Evolutionary conservation across 2,329 filamentous ascomycete genomes (phyloP).

Genomic region (Paecilomyces niveus): DNA sequence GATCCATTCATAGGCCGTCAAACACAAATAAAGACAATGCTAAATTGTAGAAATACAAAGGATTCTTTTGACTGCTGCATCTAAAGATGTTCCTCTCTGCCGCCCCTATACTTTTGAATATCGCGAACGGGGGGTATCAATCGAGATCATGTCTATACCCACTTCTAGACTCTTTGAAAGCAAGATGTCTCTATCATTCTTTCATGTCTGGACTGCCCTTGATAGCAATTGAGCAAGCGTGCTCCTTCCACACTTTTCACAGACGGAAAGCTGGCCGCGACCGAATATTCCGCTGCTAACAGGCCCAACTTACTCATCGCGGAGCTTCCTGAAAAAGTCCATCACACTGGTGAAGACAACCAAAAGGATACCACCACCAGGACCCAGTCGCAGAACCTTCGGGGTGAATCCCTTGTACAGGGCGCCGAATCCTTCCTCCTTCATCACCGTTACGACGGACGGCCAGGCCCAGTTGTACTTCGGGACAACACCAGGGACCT

Average conservation of each 20-base stretch:
- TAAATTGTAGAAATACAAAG: background rate
- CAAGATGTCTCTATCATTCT: background rate
- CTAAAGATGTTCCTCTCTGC: background rate
- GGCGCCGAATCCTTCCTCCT: conserved; percentile 85
- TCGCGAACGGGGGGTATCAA: background rate
- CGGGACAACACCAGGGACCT: conserved; percentile 68
- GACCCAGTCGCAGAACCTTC: conserved; percentile 76
- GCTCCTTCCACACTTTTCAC: too few relatives aligned
- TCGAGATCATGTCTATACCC: background rate
- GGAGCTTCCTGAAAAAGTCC: conserved; percentile 79
- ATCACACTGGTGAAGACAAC: conserved; percentile 45
- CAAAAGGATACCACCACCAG: conserved; percentile 56
- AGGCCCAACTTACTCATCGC: conserved; percentile 29
- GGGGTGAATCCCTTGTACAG: conserved; percentile 97
- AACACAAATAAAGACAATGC: background rate
- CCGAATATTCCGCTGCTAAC: too few relatives aligned
- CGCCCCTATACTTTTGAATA: background rate
- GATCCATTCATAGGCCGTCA: background rate
- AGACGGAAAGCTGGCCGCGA: too few relatives aligned
- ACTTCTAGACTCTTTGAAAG: background rate
- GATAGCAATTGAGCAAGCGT: background rate
- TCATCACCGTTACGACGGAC: conserved; percentile 74
- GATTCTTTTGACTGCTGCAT: background rate
- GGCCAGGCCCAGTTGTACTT: conserved; percentile 99
- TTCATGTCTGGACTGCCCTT: background rate